Conservation (phyloP, 1,284 basidiomycete genomes). For the Xerocomus minutiporus region DNA sequence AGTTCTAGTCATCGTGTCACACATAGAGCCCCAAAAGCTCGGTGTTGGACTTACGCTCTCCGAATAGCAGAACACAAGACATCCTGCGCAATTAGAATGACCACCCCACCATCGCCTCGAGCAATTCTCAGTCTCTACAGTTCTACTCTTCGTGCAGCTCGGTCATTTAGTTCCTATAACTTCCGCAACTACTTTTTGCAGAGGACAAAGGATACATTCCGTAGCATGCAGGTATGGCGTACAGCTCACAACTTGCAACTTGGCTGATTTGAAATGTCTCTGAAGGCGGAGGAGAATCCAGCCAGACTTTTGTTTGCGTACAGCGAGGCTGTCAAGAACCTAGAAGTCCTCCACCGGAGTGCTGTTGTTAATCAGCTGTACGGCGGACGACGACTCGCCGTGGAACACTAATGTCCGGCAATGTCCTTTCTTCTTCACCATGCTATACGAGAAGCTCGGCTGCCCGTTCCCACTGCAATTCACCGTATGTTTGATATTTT, state of each 20-base stretch:
- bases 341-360: constrained; percentile 69
- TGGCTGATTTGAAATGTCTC: neutral
- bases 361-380: constrained; percentile 82
- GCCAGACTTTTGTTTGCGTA: constrained; percentile 61
- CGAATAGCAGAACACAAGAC: too few species aligned
- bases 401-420: constrained; percentile 49
- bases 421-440: neutral
- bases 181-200: constrained; percentile 79
- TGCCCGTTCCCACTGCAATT: neutral
- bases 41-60: too few species aligned
- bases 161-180: constrained; percentile 83
- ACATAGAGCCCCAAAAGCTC: too few species aligned
- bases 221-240: constrained; percentile 52
- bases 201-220: constrained; percentile 65
- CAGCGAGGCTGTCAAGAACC: constrained; percentile 62
- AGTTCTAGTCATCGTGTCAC: too few species aligned
- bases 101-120: constrained; percentile 54
- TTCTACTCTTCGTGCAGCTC: constrained; percentile 64
- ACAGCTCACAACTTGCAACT: neutral
- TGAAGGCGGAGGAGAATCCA: constrained; percentile 55
- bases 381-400: constrained; percentile 76
- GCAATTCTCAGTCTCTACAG: constrained; percentile 69
- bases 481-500: neutral
- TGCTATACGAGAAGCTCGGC: neutral
- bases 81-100: constrained; percentile 24